Conservation (phyloP, 2,329 filamentous ascomycete species). For the Alternaria gansuensis region DNA sequence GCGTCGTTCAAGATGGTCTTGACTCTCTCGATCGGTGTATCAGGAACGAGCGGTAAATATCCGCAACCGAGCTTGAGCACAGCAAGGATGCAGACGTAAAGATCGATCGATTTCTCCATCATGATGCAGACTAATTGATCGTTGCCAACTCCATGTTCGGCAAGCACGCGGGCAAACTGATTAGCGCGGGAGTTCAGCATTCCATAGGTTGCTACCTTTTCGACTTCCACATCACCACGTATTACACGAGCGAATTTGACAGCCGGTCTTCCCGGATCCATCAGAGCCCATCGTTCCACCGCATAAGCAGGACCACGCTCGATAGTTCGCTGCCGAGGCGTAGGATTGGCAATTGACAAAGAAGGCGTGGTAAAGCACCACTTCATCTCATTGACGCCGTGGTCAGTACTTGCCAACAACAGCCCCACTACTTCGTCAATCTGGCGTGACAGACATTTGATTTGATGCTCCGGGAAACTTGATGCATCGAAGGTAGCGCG, state of each 20-base stretch:
- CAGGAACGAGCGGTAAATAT: constrained; percentile 80
- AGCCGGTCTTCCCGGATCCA: constrained; percentile 65
- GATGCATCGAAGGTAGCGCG: constrained; percentile 65
- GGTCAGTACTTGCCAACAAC: constrained; percentile 54
- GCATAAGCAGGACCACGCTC: constrained; percentile 48
- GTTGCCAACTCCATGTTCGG: constrained; percentile 56
- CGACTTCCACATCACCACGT: constrained; percentile 41
- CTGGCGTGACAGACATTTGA: constrained; percentile 67
- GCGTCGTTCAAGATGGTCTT: constrained; percentile 70
- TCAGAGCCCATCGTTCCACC: constrained; percentile 64
- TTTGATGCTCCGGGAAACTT: constrained; percentile 64
- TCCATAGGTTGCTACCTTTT: constrained; percentile 67
- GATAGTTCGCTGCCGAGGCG: constrained; percentile 37
- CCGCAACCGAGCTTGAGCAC: constrained; percentile 77
- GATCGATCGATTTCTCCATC: constrained; percentile 76
- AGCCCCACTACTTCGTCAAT: constrained; percentile 63
- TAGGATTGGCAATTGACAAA: constrained; percentile 56
- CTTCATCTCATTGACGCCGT: constrained; percentile 41
- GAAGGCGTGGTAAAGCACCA: constrained; percentile 33
- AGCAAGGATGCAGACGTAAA: constrained; percentile 79
- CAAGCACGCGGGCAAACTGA: constrained; percentile 66
- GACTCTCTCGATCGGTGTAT: constrained; percentile 70
- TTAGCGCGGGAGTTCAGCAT: constrained; percentile 73
- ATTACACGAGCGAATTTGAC: constrained; percentile 68
- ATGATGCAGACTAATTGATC: constrained; percentile 74